These are phyloP conservation scores for Amauroascus niger DNA, from an alignment of 2,329 filamentous ascomycete genomes.

Conservation along the genomic window DNA sequence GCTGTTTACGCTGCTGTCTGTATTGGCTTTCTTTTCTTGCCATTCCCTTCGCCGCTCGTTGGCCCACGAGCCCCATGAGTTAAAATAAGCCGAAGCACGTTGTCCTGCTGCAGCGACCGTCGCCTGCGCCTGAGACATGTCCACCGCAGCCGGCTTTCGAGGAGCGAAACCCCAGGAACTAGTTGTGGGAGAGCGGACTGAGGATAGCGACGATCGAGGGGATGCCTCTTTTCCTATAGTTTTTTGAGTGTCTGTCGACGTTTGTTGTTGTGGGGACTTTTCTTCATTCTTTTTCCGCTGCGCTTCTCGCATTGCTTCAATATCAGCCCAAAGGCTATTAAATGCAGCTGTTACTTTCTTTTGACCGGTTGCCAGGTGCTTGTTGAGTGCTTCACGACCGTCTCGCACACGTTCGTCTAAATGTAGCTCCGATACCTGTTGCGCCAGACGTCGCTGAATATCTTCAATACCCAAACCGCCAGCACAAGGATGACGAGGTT, in stretches of 20 bases:
- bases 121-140: slow-evolving; percentile 47
- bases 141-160: slow-evolving; percentile 34
- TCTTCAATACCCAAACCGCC: slow-evolving; percentile 90
- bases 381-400: slow-evolving; percentile 74
- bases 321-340: slow-evolving; percentile 80
- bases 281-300: slow-evolving; percentile 49
- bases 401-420: slow-evolving; percentile 81
- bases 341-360: slow-evolving; percentile 82
- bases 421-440: slow-evolving; percentile 88
- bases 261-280: slow-evolving; percentile 16
- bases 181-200: slow-evolving; percentile 16
- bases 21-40: slow-evolving; percentile 31
- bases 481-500: slow-evolving; percentile 85
- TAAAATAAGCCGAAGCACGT: slow-evolving; percentile 53
- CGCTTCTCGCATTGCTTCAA: slow-evolving; percentile 69
- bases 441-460: slow-evolving; percentile 76
- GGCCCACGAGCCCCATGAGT: slow-evolving; percentile 55
- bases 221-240: slow-evolving; percentile 25
- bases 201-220: slow-evolving; percentile 22
- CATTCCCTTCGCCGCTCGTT: slow-evolving; percentile 40
- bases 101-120: slow-evolving; percentile 46
- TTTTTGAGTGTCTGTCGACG: slow-evolving; percentile 20
- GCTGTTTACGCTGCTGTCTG: slow-evolving; percentile 6
- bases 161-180: slow-evolving; percentile 24
- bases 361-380: slow-evolving; percentile 76